Evolutionary conservation across 768 basidiomycete species (phyloP).

Genomic region (Hypholoma sublateritium): DNA sequence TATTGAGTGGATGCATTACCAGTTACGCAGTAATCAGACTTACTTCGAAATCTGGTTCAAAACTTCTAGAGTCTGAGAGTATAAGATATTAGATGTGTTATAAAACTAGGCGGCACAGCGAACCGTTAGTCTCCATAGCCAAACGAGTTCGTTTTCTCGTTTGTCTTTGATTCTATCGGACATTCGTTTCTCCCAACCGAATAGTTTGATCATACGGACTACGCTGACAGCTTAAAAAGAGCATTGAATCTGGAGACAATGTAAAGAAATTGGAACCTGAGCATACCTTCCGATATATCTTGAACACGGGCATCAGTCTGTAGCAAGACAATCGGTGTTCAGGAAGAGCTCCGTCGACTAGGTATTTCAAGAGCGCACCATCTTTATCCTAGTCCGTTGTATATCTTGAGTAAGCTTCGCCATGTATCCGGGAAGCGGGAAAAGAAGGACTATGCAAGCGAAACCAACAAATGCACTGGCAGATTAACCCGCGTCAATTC

Average conservation of each 20-base stretch:
- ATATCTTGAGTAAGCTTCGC: constrained; percentile 45
- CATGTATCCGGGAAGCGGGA: constrained; percentile 60
- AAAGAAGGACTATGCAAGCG: constrained; percentile 45
- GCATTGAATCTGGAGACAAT: constrained; percentile 4
- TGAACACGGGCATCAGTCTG: constrained; percentile 58
- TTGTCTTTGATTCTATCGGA: constrained; percentile 50
- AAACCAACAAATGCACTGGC: constrained; percentile 55
- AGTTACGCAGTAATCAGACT: background rate
- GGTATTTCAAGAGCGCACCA: constrained; percentile 17
- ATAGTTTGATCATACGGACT: constrained; percentile 69
- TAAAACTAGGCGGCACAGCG: constrained; percentile 42
- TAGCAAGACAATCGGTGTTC: background rate
- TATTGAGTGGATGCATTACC: background rate
- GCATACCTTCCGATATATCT: constrained; percentile 55
- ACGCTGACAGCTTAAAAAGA: constrained; percentile 46
- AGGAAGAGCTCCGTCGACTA: background rate
- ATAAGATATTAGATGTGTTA: constrained; percentile 4
- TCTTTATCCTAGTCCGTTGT: constrained; percentile 52
- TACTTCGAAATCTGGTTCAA: constrained; percentile 5
- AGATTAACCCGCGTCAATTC: constrained; percentile 15
- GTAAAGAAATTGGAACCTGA: background rate
- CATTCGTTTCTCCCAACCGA: constrained; percentile 65
- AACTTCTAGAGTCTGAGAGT: constrained; percentile 7
- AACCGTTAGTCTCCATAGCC: constrained; percentile 53
- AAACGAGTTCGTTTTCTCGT: constrained; percentile 59